Evolutionary conservation across 768 basidiomycete species (phyloP).

Genomic region (Scleroderma bovista): DNA sequence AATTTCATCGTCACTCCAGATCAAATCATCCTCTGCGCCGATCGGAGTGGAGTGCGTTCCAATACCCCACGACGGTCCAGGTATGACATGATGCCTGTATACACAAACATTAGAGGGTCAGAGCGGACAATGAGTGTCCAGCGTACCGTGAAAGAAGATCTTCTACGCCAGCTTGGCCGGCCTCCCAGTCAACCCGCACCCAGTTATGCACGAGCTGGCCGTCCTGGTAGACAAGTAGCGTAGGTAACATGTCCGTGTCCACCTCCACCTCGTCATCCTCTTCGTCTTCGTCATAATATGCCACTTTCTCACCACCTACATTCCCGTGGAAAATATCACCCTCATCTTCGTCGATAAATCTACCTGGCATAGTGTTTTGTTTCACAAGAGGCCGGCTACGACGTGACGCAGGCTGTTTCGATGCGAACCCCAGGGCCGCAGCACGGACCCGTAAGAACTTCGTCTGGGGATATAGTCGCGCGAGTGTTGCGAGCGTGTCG

Average conservation of each 20-base stretch:
- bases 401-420: conserved; percentile 22
- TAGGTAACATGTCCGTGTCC: conserved; percentile 76
- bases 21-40: neutral
- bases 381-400: conserved; percentile 1
- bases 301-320: conserved; percentile 28
- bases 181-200: conserved; percentile 75
- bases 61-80: neutral
- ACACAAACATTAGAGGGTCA: neutral
- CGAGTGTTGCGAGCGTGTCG: conserved; percentile 59
- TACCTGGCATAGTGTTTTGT: conserved; percentile 18
- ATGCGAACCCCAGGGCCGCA: conserved; percentile 66
- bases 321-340: conserved; percentile 42
- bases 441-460: conserved; percentile 86
- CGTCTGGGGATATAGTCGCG: conserved; percentile 60
- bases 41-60: neutral
- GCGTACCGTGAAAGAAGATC: conserved; percentile 52
- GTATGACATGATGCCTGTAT: neutral
- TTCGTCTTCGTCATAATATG: conserved; percentile 36
- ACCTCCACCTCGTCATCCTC: conserved; percentile 54
- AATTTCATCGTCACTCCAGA: conserved; percentile 1
- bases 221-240: conserved; percentile 70
- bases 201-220: conserved; percentile 85
- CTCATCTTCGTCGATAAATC: conserved; percentile 36
- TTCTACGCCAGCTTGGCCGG: conserved; percentile 52
- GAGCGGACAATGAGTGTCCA: neutral